Conservation (phyloP, 805 yeast genomes). For the Clavispora fructus region DNA sequence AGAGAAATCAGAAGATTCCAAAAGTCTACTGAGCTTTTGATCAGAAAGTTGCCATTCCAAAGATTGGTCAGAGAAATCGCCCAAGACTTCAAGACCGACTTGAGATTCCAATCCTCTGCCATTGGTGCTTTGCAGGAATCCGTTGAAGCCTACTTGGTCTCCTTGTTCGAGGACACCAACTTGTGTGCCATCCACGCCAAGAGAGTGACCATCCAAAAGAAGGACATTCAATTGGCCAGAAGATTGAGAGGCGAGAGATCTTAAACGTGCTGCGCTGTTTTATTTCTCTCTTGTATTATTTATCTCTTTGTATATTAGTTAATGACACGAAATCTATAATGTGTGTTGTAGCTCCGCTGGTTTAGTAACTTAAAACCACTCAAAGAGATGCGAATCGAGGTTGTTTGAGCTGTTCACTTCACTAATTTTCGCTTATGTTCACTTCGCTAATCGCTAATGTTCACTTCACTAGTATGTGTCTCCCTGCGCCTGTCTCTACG, state of each 20-base stretch:
- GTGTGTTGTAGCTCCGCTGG: too few relatives aligned
- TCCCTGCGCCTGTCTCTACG: too few relatives aligned
- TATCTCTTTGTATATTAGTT: constrained; percentile 15
- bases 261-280: constrained; percentile 29
- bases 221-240: constrained; percentile 96
- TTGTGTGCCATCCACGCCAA: constrained; percentile 98
- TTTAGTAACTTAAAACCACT: too few relatives aligned
- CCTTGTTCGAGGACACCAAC: constrained; percentile 95
- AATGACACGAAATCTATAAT: constrained; percentile 1
- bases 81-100: constrained; percentile 86
- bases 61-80: constrained; percentile 95
- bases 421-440: too few relatives aligned
- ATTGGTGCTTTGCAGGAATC: constrained; percentile 98
- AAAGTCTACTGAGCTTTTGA: constrained; percentile 89
- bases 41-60: constrained; percentile 96
- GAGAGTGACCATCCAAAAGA: constrained; percentile 98
- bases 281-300: constrained; percentile 16
- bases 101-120: constrained; percentile 96
- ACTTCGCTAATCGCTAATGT: too few relatives aligned
- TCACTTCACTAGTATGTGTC: too few relatives aligned
- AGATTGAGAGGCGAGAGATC: constrained; percentile 97
- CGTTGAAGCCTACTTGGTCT: constrained; percentile 95
- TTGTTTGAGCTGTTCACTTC: too few relatives aligned
- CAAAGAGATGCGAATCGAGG: too few relatives aligned
- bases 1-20: constrained; percentile 98